Evolutionary conservation across 345 rosid genomes (phyloP).

Genomic region (Eutrema heterophyllum): DNA sequence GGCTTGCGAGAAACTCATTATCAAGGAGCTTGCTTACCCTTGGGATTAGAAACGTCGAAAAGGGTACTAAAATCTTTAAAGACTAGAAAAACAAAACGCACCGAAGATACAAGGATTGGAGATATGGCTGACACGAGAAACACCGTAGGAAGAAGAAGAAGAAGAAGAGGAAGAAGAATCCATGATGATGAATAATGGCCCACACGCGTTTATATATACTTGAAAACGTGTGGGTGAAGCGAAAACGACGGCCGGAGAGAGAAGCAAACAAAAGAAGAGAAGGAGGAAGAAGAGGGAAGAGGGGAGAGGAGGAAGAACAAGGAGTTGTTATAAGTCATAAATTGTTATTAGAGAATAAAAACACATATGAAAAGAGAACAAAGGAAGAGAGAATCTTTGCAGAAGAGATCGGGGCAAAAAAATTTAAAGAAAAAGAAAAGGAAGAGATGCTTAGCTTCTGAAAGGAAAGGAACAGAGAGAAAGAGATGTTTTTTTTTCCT

Average conservation of each 20-base stretch:
- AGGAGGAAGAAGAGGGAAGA: slow-evolving; percentile 13
- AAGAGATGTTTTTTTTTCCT: slow-evolving; percentile 9
- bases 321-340: slow-evolving; percentile 24
- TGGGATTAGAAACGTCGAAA: not conserved
- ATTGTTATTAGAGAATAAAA: slow-evolving; percentile 16
- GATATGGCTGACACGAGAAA: slow-evolving; percentile 45
- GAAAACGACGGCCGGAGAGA: slow-evolving; percentile 37
- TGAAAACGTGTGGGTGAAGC: slow-evolving; percentile 28
- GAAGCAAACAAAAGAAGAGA: slow-evolving; percentile 22
- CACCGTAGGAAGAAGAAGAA: slow-evolving; percentile 18
- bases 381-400: slow-evolving; percentile 44
- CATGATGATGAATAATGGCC: slow-evolving; percentile 35
- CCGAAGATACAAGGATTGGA: slow-evolving; percentile 85
- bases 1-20: not conserved
- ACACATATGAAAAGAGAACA: slow-evolving; percentile 28
- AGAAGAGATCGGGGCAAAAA: slow-evolving; percentile 34
- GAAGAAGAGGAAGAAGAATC: slow-evolving; percentile 36
- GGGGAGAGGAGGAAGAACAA: not conserved
- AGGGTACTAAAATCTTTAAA: not conserved
- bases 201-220: slow-evolving; percentile 22
- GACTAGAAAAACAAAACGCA: slow-evolving; percentile 16
- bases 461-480: slow-evolving; percentile 50
- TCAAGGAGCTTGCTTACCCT: not conserved
- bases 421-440: slow-evolving; percentile 33
- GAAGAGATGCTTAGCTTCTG: slow-evolving; percentile 79